Evolutionary conservation across 805 yeast species (phyloP).

Genomic region (Yarrowia porcina): DNA sequence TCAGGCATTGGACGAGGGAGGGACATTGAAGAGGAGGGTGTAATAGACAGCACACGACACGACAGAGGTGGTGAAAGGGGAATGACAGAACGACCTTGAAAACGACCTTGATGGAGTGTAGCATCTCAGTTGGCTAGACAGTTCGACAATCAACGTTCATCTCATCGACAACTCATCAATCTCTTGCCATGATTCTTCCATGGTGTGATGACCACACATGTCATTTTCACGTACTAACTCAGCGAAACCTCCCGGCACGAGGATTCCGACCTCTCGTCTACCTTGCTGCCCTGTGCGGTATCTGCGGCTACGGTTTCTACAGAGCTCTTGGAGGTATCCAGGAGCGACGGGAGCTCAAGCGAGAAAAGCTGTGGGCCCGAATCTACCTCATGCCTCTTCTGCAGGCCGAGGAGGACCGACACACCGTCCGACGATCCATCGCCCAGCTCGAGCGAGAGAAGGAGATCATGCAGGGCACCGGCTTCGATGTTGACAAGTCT

Average conservation of each 20-base stretch:
- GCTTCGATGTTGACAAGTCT: conserved; percentile 54
- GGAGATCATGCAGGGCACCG: conserved; percentile 60
- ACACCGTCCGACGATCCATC: conserved; percentile 63
- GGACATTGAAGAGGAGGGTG: background rate
- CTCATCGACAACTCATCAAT: background rate
- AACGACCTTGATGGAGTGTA: too few species aligned
- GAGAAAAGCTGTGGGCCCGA: conserved; percentile 78
- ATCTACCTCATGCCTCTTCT: conserved; percentile 68
- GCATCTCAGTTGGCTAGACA: too few species aligned
- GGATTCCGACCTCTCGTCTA: conserved; percentile 79
- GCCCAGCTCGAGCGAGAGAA: conserved; percentile 68
- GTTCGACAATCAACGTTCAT: too few species aligned
- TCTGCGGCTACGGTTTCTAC: conserved; percentile 72
- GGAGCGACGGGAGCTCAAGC: conserved; percentile 65
- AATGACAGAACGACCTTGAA: too few species aligned
- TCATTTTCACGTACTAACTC: too few species aligned
- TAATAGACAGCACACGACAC: background rate
- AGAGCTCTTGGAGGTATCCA: conserved; percentile 61
- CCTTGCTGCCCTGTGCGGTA: conserved; percentile 58
- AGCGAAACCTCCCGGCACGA: conserved; percentile 74
- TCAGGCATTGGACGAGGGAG: background rate
- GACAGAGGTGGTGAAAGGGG: background rate
- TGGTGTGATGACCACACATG: too few species aligned
- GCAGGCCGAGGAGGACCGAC: conserved; percentile 80
- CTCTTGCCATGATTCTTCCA: too few species aligned